A percentile compares a stretch with the other conserved stretches of the same genome.
phyloP scores from a whole-genome alignment of 2,329 filamentous ascomycete species.

The Falciphora oryzae region DNA sequence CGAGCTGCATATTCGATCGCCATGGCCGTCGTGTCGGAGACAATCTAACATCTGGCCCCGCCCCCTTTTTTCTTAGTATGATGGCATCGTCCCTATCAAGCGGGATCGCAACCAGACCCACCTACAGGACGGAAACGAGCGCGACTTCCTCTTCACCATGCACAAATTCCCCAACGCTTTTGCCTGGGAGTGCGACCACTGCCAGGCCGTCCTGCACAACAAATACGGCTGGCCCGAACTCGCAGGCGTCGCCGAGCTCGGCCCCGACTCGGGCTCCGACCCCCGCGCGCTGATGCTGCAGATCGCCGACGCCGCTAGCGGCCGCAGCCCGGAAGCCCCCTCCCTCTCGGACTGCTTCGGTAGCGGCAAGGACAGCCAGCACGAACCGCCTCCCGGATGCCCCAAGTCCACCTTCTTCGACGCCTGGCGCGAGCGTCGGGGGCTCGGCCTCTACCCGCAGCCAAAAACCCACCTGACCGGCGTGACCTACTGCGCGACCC shows the following conservation, averaged over 20 bases:
- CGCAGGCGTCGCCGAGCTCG: constrained; percentile 8
- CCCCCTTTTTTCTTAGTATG: background rate
- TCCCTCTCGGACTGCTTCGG: constrained; percentile 4
- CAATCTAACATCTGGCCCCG: background rate
- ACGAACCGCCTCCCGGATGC: background rate
- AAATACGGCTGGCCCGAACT: background rate
- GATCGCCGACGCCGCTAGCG: background rate
- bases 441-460: too few species aligned
- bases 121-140: background rate
- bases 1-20: too few species aligned
- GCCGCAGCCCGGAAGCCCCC: background rate
- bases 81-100: constrained; percentile 5
- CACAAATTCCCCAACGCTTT: constrained; percentile 10
- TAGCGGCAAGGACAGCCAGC: background rate
- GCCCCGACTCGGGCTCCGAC: constrained; percentile 4
- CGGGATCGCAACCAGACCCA: background rate
- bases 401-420: constrained; percentile 3
- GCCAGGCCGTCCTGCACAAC: background rate
- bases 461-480: background rate
- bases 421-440: background rate
- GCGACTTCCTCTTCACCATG: constrained; percentile 3
- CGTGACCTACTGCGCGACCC: background rate
- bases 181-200: constrained; percentile 4
- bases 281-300: constrained; percentile 5
- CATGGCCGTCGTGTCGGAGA: too few species aligned